phyloP scores from a whole-genome alignment of 257 asterid species.

The Solanum pennellii region DNA sequence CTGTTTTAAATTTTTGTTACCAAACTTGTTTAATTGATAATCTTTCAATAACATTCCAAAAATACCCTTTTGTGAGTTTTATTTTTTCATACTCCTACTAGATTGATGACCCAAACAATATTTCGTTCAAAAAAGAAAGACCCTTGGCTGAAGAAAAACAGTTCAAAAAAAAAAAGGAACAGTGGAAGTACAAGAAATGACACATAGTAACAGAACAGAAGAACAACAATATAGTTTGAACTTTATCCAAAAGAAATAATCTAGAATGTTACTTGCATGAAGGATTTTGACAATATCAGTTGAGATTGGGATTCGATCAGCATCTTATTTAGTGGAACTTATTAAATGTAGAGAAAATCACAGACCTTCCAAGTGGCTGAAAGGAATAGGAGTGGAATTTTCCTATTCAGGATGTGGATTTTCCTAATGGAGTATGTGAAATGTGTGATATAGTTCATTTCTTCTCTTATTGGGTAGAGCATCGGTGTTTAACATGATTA shows the following conservation, averaged over 20 bases:
- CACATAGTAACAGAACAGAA: background rate
- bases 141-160: background rate
- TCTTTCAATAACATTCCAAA: background rate
- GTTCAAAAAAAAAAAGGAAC: background rate
- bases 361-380: background rate
- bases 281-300: background rate
- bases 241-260: background rate
- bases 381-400: background rate
- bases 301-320: background rate
- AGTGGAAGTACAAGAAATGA: background rate
- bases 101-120: background rate
- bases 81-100: background rate
- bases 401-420: background rate
- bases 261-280: background rate
- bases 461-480: background rate
- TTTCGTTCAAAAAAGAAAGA: background rate
- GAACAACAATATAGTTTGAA: background rate
- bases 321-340: background rate
- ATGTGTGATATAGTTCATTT: background rate
- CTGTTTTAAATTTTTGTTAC: background rate
- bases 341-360: background rate
- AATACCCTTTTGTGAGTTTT: background rate
- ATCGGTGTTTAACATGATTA: background rate
- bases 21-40: background rate
- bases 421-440: background rate